Evolutionary conservation across 163 green algal genomes (phyloP).

Genomic region (Coccomyxa subellipsoidea): DNA sequence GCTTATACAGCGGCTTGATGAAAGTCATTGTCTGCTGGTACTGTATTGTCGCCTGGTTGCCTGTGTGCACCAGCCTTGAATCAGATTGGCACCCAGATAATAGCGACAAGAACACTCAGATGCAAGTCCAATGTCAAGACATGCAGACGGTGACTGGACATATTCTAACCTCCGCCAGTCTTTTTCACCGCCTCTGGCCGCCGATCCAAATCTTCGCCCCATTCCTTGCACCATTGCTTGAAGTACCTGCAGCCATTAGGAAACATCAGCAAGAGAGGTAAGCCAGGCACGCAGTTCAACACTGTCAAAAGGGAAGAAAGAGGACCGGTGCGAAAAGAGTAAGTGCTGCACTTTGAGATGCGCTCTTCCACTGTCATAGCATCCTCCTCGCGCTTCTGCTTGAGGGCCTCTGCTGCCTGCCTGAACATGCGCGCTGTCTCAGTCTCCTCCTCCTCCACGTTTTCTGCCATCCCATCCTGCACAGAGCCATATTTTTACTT

Average conservation of each 20-base stretch:
- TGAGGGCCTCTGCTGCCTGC: slow-evolving; percentile 46
- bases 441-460: slow-evolving; percentile 24
- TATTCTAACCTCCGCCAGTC: slow-evolving; percentile 14
- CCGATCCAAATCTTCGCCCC: slow-evolving; percentile 81
- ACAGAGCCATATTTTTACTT: background rate
- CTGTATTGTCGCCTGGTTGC: slow-evolving; percentile 63
- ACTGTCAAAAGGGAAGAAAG: no score
- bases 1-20: slow-evolving; percentile 83
- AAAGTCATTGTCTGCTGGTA: slow-evolving; percentile 84
- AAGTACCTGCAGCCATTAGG: slow-evolving; percentile 15
- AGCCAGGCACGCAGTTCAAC: background rate
- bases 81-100: no score
- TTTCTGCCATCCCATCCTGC: background rate
- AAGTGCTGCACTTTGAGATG: slow-evolving; percentile 36
- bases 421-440: slow-evolving; percentile 20
- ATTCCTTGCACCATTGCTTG: slow-evolving; percentile 73
- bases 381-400: slow-evolving; percentile 54
- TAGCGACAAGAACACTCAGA: no score
- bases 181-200: slow-evolving; percentile 59
- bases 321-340: background rate
- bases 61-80: slow-evolving; percentile 9
- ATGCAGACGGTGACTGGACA: no score
- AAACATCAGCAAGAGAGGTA: background rate
- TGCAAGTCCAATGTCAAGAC: no score
- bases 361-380: slow-evolving; percentile 68